A percentile compares a stretch with the other conserved stretches of the same genome.
Evolutionary conservation across 2,329 filamentous ascomycete genomes (phyloP).

Genomic region (Claviceps fusiformis): DNA sequence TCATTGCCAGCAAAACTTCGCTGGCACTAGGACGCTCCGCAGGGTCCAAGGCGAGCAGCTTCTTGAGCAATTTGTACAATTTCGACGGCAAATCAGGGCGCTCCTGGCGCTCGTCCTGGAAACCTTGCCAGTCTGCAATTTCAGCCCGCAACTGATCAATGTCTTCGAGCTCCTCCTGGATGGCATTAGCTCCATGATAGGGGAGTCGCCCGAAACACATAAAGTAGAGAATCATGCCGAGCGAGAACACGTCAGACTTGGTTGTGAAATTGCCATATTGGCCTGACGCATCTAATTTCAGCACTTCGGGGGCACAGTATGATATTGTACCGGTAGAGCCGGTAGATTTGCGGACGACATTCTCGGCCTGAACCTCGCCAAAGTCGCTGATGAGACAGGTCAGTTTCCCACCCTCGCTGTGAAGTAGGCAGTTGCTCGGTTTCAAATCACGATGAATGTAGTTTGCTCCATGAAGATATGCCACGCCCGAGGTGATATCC

Average conservation of each 20-base stretch:
- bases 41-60: slow-evolving; percentile 65
- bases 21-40: slow-evolving; percentile 67
- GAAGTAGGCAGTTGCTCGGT: slow-evolving; percentile 86
- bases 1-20: slow-evolving; percentile 70
- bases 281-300: slow-evolving; percentile 55
- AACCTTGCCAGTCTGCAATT: slow-evolving; percentile 77
- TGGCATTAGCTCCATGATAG: slow-evolving; percentile 68
- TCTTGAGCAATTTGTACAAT: slow-evolving; percentile 73
- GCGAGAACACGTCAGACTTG: slow-evolving; percentile 95
- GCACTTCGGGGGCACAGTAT: slow-evolving; percentile 90
- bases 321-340: slow-evolving; percentile 93
- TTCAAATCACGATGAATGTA: slow-evolving; percentile 96
- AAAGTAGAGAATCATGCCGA: slow-evolving; percentile 98
- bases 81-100: slow-evolving; percentile 74
- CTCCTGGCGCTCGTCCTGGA: slow-evolving; percentile 60
- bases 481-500: slow-evolving; percentile 83
- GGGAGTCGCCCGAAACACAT: slow-evolving; percentile 88
- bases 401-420: slow-evolving; percentile 57
- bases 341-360: slow-evolving; percentile 71
- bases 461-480: slow-evolving; percentile 77
- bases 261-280: slow-evolving; percentile 85
- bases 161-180: slow-evolving; percentile 87
- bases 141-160: slow-evolving; percentile 73
- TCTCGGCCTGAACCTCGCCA: slow-evolving; percentile 83
- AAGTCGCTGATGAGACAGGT: slow-evolving; percentile 92